phyloP scores from a whole-genome alignment of 768 basidiomycete genomes.

The Leucocoprinus birnbaumii region DNA sequence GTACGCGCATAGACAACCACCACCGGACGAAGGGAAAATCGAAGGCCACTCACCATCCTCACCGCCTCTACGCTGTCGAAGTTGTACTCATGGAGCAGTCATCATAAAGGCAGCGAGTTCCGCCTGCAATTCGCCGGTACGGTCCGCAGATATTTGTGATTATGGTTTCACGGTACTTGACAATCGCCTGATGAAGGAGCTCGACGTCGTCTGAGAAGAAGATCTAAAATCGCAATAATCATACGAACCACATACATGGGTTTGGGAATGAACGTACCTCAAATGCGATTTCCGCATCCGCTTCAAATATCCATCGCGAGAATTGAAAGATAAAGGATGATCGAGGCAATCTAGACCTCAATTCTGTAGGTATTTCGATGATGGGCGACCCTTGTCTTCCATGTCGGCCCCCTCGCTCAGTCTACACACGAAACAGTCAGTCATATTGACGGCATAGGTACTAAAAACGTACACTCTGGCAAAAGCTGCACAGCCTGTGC shows the following conservation, averaged over 20 bases:
- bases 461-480: constrained; percentile 60
- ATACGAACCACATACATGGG: background rate
- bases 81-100: constrained; percentile 82
- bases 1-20: constrained; percentile 3
- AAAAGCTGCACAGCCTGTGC: constrained; percentile 79
- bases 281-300: constrained; percentile 73
- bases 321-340: constrained; percentile 80
- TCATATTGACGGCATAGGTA: background rate
- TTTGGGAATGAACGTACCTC: constrained; percentile 41
- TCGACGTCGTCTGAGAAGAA: constrained; percentile 96
- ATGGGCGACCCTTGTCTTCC: constrained; percentile 78
- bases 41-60: constrained; percentile 47
- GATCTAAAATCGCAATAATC: constrained; percentile 51
- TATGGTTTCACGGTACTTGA: constrained; percentile 73
- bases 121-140: constrained; percentile 73
- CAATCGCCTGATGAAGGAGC: constrained; percentile 73
- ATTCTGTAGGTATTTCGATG: constrained; percentile 88
- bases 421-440: constrained; percentile 35
- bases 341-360: constrained; percentile 79
- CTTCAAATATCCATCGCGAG: constrained; percentile 83
- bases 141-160: constrained; percentile 64
- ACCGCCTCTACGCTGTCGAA: constrained; percentile 47
- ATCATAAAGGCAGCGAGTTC: constrained; percentile 68
- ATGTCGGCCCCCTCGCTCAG: constrained; percentile 75
- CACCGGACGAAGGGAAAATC: background rate